Conservation (phyloP, 2,329 filamentous ascomycete species). For the Aspergillus quadrilineatus region DNA sequence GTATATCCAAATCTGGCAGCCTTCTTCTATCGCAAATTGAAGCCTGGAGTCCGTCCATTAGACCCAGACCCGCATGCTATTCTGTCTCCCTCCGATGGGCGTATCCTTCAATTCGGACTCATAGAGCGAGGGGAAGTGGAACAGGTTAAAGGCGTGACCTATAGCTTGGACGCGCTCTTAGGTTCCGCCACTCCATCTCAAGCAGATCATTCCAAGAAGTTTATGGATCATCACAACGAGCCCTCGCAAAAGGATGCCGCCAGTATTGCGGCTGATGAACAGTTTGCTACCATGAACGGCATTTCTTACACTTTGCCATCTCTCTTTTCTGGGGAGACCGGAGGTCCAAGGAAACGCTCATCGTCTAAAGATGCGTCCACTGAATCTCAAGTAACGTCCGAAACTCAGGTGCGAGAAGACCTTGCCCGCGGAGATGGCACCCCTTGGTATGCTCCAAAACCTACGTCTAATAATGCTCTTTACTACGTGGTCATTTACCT, state of each 20-base stretch:
- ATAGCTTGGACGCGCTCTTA: slow-evolving; percentile 88
- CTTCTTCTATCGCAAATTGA: slow-evolving; percentile 95
- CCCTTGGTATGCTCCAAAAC: slow-evolving; percentile 69
- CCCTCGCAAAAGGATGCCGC: slow-evolving; percentile 53
- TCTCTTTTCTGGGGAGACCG: slow-evolving; percentile 69
- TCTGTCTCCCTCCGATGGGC: slow-evolving; percentile 85
- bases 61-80: slow-evolving; percentile 78
- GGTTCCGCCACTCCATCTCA: slow-evolving; percentile 58
- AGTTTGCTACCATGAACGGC: slow-evolving; percentile 91
- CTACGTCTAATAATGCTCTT: slow-evolving; percentile 63
- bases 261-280: slow-evolving; percentile 75
- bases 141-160: slow-evolving; percentile 98
- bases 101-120: slow-evolving; percentile 84
- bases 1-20: slow-evolving; percentile 88
- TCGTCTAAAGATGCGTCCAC: slow-evolving; percentile 72
- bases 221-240: slow-evolving; percentile 34
- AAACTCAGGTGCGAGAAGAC: slow-evolving; percentile 80
- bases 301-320: slow-evolving; percentile 92
- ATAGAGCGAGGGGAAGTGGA: slow-evolving; percentile 95
- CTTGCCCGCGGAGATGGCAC: slow-evolving; percentile 65
- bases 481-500: slow-evolving; percentile 97
- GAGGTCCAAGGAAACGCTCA: slow-evolving; percentile 48
- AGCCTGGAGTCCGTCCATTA: slow-evolving; percentile 80
- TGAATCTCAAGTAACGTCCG: slow-evolving; percentile 65
- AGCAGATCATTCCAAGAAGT: slow-evolving; percentile 39